Conservation (phyloP, 2,329 filamentous ascomycete species). For the Boeremia lycopersici region DNA sequence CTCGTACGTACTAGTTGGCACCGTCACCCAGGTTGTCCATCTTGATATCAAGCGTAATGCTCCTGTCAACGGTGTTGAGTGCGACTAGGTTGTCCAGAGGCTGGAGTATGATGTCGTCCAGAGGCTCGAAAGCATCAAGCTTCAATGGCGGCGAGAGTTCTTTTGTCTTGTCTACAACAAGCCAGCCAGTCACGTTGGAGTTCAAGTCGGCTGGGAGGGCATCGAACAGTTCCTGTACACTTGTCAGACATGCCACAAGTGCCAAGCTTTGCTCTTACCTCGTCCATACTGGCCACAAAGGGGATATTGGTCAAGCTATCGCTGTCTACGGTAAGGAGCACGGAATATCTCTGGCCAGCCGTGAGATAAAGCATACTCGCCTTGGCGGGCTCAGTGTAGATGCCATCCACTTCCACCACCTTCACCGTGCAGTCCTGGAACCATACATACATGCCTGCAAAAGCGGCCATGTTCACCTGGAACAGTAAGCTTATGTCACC, state of each 20-base stretch:
- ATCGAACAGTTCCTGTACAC: slow-evolving; percentile 62
- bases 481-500: background rate
- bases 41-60: slow-evolving; percentile 61
- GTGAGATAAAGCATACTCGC: slow-evolving; percentile 67
- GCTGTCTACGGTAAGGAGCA: slow-evolving; percentile 65
- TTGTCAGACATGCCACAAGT: background rate
- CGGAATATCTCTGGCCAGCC: slow-evolving; percentile 72
- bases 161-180: slow-evolving; percentile 57
- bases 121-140: slow-evolving; percentile 68
- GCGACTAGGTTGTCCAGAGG: slow-evolving; percentile 69
- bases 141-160: slow-evolving; percentile 55
- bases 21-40: slow-evolving; percentile 73
- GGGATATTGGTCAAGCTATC: slow-evolving; percentile 61
- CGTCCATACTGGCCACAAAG: slow-evolving; percentile 55
- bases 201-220: slow-evolving; percentile 68
- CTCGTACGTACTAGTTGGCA: slow-evolving; percentile 62
- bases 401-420: slow-evolving; percentile 73
- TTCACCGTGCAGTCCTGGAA: slow-evolving; percentile 68
- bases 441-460: slow-evolving; percentile 71
- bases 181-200: slow-evolving; percentile 62
- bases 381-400: slow-evolving; percentile 63
- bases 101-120: slow-evolving; percentile 74
- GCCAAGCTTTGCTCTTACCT: background rate
- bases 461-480: slow-evolving; percentile 65
- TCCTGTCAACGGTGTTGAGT: slow-evolving; percentile 65